These are phyloP conservation scores for Cladophialophora bantiana DNA, from an alignment of 2,329 filamentous ascomycete genomes.

Conservation along the genomic window DNA sequence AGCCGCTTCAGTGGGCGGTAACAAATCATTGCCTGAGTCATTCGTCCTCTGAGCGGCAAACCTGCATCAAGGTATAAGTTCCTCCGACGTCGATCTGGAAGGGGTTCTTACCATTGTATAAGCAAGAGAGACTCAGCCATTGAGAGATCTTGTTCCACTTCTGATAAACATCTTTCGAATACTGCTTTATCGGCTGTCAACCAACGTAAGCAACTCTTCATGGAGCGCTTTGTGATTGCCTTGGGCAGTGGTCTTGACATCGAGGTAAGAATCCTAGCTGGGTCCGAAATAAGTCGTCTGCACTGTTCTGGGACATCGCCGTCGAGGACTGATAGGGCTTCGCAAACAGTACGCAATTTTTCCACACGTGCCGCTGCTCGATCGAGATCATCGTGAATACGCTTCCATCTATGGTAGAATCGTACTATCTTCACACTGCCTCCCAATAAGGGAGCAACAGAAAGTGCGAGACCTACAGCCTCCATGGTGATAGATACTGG, in stretches of 20 bases:
- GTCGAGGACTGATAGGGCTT: background rate
- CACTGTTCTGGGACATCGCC: background rate
- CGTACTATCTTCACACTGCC: background rate
- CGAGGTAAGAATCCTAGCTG: background rate
- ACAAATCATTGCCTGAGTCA: background rate
- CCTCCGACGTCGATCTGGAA: background rate
- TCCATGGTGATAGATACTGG: background rate
- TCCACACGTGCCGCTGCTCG: background rate
- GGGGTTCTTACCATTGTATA: background rate
- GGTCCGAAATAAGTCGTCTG: background rate
- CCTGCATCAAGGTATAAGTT: background rate
- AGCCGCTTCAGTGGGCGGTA: background rate
- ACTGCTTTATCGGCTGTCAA: constrained; percentile 1
- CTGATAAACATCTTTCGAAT: constrained; percentile 4
- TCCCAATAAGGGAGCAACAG: background rate
- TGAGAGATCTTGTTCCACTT: background rate
- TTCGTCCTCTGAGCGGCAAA: background rate
- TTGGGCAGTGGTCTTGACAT: constrained; percentile 1
- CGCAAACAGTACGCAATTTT: background rate
- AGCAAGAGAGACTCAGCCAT: background rate
- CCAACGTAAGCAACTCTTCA: constrained; percentile 13
- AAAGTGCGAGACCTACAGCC: background rate
- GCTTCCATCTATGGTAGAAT: background rate
- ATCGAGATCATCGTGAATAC: background rate
- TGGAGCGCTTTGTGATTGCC: constrained; percentile 6